Percentiles rank a stretch among this genome's conserved stretches.
These are phyloP conservation scores for Suillus subaureus DNA, from an alignment of 768 basidiomycete species.

Conservation along the genomic window DNA sequence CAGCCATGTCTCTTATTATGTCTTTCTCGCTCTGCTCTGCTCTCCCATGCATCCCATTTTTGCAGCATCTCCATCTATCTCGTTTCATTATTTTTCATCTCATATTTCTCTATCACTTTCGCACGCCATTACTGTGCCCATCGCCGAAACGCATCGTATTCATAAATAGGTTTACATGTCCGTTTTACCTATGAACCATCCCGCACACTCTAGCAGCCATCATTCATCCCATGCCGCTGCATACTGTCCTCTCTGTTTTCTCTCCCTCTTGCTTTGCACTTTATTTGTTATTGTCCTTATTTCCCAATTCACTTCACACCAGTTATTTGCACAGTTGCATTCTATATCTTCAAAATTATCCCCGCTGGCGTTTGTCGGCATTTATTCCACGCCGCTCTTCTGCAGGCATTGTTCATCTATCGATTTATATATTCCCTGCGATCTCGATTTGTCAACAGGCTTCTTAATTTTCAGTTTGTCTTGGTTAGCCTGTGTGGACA, in stretches of 20 bases:
- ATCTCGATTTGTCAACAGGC: slow-evolving; percentile 22
- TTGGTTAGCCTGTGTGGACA: slow-evolving; percentile 20
- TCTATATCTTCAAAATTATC: slow-evolving; percentile 33
- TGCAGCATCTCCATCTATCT: slow-evolving; percentile 28
- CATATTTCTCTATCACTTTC: not conserved
- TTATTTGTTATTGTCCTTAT: slow-evolving; percentile 28
- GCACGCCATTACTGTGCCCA: slow-evolving; percentile 7
- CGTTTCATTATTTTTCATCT: slow-evolving; percentile 26
- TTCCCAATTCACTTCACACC: slow-evolving; percentile 17
- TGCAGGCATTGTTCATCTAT: slow-evolving; percentile 8
- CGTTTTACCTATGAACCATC: slow-evolving; percentile 32
- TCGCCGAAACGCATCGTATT: slow-evolving; percentile 36
- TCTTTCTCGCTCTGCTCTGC: slow-evolving; percentile 41
- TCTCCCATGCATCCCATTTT: slow-evolving; percentile 21
- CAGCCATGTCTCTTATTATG: slow-evolving; percentile 37
- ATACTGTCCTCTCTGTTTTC: slow-evolving; percentile 22
- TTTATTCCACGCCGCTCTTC: slow-evolving; percentile 27
- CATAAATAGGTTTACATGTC: slow-evolving; percentile 36
- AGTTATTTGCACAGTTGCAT: slow-evolving; percentile 26
- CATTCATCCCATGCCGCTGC: slow-evolving; percentile 26
- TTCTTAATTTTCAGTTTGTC: slow-evolving; percentile 29
- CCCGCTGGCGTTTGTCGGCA: slow-evolving; percentile 27
- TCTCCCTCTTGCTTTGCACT: slow-evolving; percentile 15
- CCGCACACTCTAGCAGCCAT: slow-evolving; percentile 20
- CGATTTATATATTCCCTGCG: slow-evolving; percentile 7